Evolutionary conservation across 306 rosid species (phyloP).

Genomic region (Begonia fuchsioides): DNA sequence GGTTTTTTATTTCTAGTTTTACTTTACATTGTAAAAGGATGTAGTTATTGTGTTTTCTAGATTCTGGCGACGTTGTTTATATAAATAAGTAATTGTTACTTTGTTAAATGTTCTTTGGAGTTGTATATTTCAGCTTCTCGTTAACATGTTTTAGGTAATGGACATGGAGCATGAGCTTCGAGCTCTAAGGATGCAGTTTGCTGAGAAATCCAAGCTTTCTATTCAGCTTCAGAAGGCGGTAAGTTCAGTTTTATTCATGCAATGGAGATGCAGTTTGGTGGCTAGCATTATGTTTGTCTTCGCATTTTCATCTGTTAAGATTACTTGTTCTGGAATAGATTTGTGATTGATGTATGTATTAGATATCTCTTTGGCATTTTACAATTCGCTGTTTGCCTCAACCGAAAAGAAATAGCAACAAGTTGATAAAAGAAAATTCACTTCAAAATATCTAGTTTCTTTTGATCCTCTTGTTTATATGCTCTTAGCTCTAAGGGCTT

Average conservation of each 20-base stretch:
- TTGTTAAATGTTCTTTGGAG: neutral
- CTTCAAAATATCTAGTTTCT: too few relatives aligned
- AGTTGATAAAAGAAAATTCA: neutral
- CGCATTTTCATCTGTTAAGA: neutral
- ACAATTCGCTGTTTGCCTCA: too few relatives aligned
- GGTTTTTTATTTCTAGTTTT: too few relatives aligned
- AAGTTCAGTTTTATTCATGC: slow-evolving; percentile 2
- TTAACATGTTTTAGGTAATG: slow-evolving; percentile 42
- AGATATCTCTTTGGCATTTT: too few relatives aligned
- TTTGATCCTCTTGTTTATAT: too few relatives aligned
- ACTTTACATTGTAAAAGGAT: too few relatives aligned
- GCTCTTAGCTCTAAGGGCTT: too few relatives aligned
- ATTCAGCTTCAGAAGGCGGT: slow-evolving; percentile 77
- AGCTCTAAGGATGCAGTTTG: slow-evolving; percentile 75
- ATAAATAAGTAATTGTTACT: neutral
- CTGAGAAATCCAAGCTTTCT: slow-evolving; percentile 65
- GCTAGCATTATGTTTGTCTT: too few relatives aligned
- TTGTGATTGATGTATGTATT: neutral
- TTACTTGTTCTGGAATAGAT: neutral
- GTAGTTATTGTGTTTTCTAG: too few relatives aligned
- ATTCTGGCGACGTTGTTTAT: too few relatives aligned
- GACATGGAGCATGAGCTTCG: slow-evolving; percentile 91
- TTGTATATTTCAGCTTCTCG: neutral
- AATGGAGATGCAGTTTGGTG: neutral
- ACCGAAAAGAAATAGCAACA: too few relatives aligned